Evolutionary conservation across 768 basidiomycete species (phyloP).

Genomic region (Dioszegia crocea): DNA sequence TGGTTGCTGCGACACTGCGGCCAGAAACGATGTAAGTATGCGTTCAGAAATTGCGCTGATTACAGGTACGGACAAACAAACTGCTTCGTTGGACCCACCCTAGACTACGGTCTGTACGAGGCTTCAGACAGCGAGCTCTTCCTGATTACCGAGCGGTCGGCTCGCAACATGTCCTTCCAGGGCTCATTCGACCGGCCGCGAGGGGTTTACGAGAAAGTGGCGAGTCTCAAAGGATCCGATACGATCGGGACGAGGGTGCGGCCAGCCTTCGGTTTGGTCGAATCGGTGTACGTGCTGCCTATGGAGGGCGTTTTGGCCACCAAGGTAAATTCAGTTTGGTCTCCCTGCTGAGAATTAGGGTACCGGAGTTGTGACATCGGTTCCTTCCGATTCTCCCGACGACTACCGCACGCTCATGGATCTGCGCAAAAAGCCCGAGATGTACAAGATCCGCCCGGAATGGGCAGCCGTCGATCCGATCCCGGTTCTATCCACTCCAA

Average conservation of each 20-base stretch:
- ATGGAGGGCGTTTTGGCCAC: constrained; percentile 98
- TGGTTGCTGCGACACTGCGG: constrained; percentile 93
- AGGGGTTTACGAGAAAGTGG: constrained; percentile 68
- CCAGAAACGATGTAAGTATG: constrained; percentile 85
- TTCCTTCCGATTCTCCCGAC: constrained; percentile 97
- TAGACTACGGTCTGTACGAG: constrained; percentile 92
- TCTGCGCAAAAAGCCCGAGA: constrained; percentile 90
- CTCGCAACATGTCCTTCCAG: constrained; percentile 97
- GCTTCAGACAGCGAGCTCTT: constrained; percentile 65
- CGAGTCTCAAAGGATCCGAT: constrained; percentile 71
- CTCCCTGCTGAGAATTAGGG: constrained; percentile 55
- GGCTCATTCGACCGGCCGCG: constrained; percentile 66
- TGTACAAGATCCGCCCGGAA: constrained; percentile 84
- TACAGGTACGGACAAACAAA: constrained; percentile 94
- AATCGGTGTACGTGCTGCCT: constrained; percentile 91
- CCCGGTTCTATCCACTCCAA: constrained; percentile 78
- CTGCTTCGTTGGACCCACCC: constrained; percentile 83
- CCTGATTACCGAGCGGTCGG: constrained; percentile 80
- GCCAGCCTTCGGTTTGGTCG: constrained; percentile 74
- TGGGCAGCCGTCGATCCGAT: constrained; percentile 84
- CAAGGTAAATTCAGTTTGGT: constrained; percentile 57
- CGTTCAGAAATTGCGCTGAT: background rate
- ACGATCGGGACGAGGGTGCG: constrained; percentile 84
- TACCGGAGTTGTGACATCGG: constrained; percentile 96
- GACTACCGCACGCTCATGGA: constrained; percentile 87